Percentiles rank a stretch among this genome's conserved stretches.
Conservation (phyloP, 1,139 yeast species). For the Blastobotrys illinoisensis region DNA sequence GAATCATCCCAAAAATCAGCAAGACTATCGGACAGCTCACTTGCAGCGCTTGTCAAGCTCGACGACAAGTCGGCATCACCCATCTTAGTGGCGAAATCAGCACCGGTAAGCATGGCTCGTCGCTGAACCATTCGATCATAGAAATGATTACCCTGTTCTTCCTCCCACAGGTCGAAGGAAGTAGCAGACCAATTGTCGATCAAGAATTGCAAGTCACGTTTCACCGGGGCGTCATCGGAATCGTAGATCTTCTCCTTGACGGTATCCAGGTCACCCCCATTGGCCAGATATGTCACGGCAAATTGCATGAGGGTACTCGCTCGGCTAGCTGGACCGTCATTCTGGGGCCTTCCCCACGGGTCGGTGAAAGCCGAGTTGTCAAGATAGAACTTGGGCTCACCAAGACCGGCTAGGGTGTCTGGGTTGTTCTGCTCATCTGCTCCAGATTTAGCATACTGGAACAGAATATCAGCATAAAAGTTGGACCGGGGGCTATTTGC, state of each 20-base stretch:
- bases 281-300: constrained; percentile 40
- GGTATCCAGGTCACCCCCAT: constrained; percentile 21
- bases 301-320: constrained; percentile 59
- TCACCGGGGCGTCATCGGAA: constrained; percentile 44
- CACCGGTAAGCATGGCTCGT: constrained; percentile 59
- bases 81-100: constrained; percentile 39
- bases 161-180: constrained; percentile 94
- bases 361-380: constrained; percentile 57
- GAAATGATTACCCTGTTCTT: constrained; percentile 64
- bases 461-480: constrained; percentile 29
- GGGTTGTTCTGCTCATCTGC: constrained; percentile 41
- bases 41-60: not conserved
- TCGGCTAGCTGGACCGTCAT: constrained; percentile 90
- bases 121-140: constrained; percentile 74
- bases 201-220: constrained; percentile 67
- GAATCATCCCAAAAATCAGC: not conserved
- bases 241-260: constrained; percentile 35
- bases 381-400: constrained; percentile 82
- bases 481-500: constrained; percentile 57
- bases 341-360: constrained; percentile 92
- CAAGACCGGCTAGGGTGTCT: constrained; percentile 50
- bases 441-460: constrained; percentile 57
- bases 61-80: constrained; percentile 18
- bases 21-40: not conserved
- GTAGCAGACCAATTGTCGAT: constrained; percentile 53